A percentile compares a stretch with the other conserved stretches of the same genome.
Conservation (phyloP, 1,284 basidiomycete genomes). For the Leccinum cinnamomeum region DNA sequence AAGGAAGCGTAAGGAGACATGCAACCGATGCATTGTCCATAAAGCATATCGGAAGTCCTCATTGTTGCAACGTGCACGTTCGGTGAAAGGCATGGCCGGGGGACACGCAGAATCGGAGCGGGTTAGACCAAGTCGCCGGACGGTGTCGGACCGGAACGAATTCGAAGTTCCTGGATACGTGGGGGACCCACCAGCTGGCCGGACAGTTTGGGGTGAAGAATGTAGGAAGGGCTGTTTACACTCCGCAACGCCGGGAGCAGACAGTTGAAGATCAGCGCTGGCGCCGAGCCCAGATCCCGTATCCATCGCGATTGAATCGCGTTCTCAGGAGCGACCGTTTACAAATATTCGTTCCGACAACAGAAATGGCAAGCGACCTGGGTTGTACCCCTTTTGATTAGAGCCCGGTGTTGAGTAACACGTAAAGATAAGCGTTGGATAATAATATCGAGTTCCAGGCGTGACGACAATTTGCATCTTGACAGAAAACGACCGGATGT, state of each 20-base stretch:
- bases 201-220: neutral
- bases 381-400: neutral
- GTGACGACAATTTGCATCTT: slow-evolving; percentile 1
- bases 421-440: slow-evolving; percentile 6
- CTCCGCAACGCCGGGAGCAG: neutral
- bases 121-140: neutral
- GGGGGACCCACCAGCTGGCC: slow-evolving; percentile 1
- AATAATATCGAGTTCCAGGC: slow-evolving; percentile 10
- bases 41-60: slow-evolving; percentile 15
- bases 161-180: neutral
- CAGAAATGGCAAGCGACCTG: slow-evolving; percentile 15
- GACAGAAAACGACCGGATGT: neutral
- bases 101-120: neutral
- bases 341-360: neutral
- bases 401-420: neutral
- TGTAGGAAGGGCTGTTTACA: neutral
- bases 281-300: slow-evolving; percentile 14
- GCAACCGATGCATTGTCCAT: neutral
- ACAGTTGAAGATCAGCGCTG: neutral
- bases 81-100: neutral
- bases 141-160: neutral
- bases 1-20: neutral
- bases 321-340: slow-evolving; percentile 3
- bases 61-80: slow-evolving; percentile 17
- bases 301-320: slow-evolving; percentile 14